Evolutionary conservation across 345 rosid species (phyloP), one percentile per base, ranked within the genome.

Genomic region (Linum tenue): DNA sequence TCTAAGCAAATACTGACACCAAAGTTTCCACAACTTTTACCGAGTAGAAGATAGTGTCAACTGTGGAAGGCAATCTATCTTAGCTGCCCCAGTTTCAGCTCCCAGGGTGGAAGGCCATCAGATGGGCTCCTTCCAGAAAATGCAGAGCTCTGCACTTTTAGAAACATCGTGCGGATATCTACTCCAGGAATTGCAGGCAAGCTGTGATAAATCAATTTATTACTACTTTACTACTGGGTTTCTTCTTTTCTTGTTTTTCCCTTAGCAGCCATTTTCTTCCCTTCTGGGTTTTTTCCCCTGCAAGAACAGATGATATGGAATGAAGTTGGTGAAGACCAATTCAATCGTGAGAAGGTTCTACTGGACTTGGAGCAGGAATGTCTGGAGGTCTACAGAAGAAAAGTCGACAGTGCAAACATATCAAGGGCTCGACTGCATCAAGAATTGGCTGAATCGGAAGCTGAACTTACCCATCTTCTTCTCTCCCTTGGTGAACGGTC

Each of bases 361-460:
- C 88, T 87, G 39, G 95, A 88, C 69, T 77, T 94, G 63, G 97
- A 94, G 70, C 88, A 90, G 55, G 96, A 94, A 64, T 94, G 99
- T 65, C 75, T 95, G 38, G 95, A 95, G 76, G 92, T 87, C 42
- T 91, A 91, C 78, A 75, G 96, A 73, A 85, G 91, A 75, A 91
- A 95, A 83, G 99, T 95, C 40, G 97, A 95, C 81, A 86, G 80
- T 12, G 99, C 96, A 66, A 95, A 89, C 69, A 86, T 87, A 36
- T 84, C 95, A 1, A 84, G 99, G 75, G 84, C 99, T 75, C 95
- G 96, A 66, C 82, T 95, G 72, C 99, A 95, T 75, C 99, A 95
- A 73, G 92, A 94, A 74, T 65, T 94, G 51, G 99, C 99, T 1
- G 97, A 90, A 80, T 88, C 99, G 63, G 96, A 94, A 82, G 95